Evolutionary conservation across 306 rosid species (phyloP).

Genomic region (Delonix regia): DNA sequence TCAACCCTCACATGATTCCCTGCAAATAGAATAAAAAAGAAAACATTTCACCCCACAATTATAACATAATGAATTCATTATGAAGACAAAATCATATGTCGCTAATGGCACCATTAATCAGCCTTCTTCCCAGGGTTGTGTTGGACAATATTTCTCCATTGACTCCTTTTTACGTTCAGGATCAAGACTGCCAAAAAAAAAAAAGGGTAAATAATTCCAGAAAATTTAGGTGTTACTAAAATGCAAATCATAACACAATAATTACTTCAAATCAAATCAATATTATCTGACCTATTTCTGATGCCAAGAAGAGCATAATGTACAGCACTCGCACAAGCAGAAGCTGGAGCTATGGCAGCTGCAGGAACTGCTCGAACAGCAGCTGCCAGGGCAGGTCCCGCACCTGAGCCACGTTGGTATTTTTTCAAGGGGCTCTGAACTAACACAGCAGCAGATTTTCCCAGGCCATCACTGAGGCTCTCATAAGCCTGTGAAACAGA

Average conservation of each 20-base stretch:
- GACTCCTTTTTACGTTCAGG: slow-evolving; percentile 92
- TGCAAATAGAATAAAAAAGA: slow-evolving; percentile 20
- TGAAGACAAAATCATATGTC: slow-evolving; percentile 24
- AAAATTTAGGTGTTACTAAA: slow-evolving; percentile 1
- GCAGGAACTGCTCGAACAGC: slow-evolving; percentile 90
- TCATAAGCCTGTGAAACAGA: slow-evolving; percentile 76
- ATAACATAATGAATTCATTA: neutral
- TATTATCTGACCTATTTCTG: slow-evolving; percentile 76
- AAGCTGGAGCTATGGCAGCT: slow-evolving; percentile 95
- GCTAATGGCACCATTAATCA: slow-evolving; percentile 51
- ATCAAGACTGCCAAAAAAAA: slow-evolving; percentile 73
- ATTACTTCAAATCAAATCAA: slow-evolving; percentile 28
- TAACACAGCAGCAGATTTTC: slow-evolving; percentile 93
- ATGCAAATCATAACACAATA: slow-evolving; percentile 16
- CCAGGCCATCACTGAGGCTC: slow-evolving; percentile 89
- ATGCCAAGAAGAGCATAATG: slow-evolving; percentile 90
- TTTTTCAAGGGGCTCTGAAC: slow-evolving; percentile 84
- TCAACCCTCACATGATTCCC: slow-evolving; percentile 25
- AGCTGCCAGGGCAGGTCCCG: slow-evolving; percentile 87
- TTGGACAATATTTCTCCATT: slow-evolving; percentile 93
- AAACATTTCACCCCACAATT: slow-evolving; percentile 17
- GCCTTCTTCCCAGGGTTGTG: slow-evolving; percentile 73
- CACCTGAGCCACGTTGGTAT: slow-evolving; percentile 90
- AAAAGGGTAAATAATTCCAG: slow-evolving; percentile 30
- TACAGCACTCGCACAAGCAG: slow-evolving; percentile 96